Conservation (phyloP, 176 grass and related monocot species). For the Raddia guianensis region DNA sequence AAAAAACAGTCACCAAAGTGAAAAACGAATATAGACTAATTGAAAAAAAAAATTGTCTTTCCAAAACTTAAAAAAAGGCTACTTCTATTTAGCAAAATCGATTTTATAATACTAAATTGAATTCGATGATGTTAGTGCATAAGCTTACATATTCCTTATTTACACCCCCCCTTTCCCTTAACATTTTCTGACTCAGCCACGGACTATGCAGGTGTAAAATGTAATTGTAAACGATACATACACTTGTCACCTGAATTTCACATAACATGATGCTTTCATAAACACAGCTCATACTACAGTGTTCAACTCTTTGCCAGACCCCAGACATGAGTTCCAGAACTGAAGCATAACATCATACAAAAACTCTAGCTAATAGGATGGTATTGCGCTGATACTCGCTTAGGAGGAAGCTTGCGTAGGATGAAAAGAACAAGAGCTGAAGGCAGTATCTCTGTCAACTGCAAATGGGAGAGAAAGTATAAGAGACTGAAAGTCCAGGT, state of each 20-base stretch:
- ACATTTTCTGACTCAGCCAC: too few species aligned
- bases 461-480: conserved; percentile 18
- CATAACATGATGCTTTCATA: conserved; percentile 20
- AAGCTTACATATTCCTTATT: too few species aligned
- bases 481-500: neutral
- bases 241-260: conserved; percentile 3
- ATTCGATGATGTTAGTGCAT: too few species aligned
- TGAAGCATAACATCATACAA: conserved; percentile 30
- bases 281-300: conserved; percentile 31
- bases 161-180: too few species aligned
- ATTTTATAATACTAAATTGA: too few species aligned
- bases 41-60: too few species aligned
- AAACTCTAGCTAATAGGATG: conserved; percentile 76
- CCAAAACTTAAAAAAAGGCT: too few species aligned
- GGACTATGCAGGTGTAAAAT: neutral
- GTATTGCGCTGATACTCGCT: conserved; percentile 77
- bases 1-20: too few species aligned
- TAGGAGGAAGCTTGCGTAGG: conserved; percentile 93
- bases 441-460: conserved; percentile 91
- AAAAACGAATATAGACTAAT: too few species aligned
- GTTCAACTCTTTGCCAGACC: conserved; percentile 28
- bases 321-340: conserved; percentile 9
- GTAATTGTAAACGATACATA: neutral
- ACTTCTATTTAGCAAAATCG: too few species aligned
- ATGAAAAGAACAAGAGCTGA: conserved; percentile 92